Conservation (phyloP, 495 filamentous ascomycete species). For the Daldinia bambusicola region DNA sequence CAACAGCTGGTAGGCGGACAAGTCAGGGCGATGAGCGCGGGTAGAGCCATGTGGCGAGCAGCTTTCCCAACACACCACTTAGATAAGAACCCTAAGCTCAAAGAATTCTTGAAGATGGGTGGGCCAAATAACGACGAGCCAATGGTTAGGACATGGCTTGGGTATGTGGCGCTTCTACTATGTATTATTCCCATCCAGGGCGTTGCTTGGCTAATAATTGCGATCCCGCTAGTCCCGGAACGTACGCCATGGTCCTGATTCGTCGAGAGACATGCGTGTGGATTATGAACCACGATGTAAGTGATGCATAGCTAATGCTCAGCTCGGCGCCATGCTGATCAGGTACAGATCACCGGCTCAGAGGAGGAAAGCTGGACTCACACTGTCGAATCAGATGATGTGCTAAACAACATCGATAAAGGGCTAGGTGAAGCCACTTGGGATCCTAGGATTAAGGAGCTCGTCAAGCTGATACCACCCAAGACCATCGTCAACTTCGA, state of each 20-base stretch:
- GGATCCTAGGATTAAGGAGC: conserved; percentile 64
- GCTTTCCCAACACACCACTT: conserved; percentile 53
- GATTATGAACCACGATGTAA: conserved; percentile 66
- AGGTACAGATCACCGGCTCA: conserved; percentile 55
- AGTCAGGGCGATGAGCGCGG: conserved; percentile 58
- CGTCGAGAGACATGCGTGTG: conserved; percentile 63
- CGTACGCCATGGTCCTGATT: conserved; percentile 62
- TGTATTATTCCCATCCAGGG: conserved; percentile 5
- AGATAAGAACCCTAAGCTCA: conserved; percentile 56
- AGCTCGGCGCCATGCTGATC: conserved; percentile 19
- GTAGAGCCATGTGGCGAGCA: conserved; percentile 65
- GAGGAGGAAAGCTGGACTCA: conserved; percentile 64
- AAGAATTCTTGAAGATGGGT: conserved; percentile 57
- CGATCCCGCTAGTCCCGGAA: conserved; percentile 52
- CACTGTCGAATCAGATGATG: conserved; percentile 64
- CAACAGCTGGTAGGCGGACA: conserved; percentile 61
- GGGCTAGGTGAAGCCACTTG: conserved; percentile 56
- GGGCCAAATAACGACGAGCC: conserved; percentile 52
- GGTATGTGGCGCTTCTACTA: conserved; percentile 42
- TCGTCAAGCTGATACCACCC: conserved; percentile 67
- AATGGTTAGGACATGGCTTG: conserved; percentile 55
- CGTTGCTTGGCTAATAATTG: conserved; percentile 15
- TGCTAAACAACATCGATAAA: conserved; percentile 63
- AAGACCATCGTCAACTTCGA: conserved; percentile 73
- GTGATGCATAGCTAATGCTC: conserved; percentile 9